Evolutionary conservation across 1,284 basidiomycete species (phyloP).

Genomic region (Malassezia globosa): DNA sequence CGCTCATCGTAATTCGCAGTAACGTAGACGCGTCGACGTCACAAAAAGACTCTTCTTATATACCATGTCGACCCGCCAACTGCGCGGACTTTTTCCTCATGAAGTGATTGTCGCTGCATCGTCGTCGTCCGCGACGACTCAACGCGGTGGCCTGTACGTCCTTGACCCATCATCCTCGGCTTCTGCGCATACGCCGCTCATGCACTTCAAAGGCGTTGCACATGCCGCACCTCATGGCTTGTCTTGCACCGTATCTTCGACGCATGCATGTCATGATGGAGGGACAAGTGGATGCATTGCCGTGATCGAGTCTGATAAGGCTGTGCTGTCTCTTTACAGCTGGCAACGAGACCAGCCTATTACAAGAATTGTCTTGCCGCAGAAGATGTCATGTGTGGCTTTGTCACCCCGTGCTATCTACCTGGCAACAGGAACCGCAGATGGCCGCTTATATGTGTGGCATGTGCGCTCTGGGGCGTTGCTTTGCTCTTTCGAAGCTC

Average conservation of each 20-base stretch:
- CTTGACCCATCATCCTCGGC: conserved; percentile 16
- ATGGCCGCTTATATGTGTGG: conserved; percentile 87
- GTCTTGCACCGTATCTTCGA: conserved; percentile 19
- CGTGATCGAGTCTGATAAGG: conserved; percentile 65
- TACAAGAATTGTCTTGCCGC: conserved; percentile 74
- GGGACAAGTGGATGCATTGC: conserved; percentile 65
- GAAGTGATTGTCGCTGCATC: conserved; percentile 31
- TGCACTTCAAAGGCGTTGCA: conserved; percentile 30
- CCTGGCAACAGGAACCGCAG: conserved; percentile 73
- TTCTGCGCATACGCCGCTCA: conserved; percentile 24
- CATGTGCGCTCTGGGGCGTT: conserved; percentile 84
- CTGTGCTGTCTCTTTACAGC: conserved; percentile 65
- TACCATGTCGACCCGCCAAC: not conserved
- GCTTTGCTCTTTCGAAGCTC: conserved; percentile 80
- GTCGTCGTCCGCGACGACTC: conserved; percentile 22
- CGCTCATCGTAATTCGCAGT: too few relatives aligned
- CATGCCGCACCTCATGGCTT: conserved; percentile 26
- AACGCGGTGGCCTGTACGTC: conserved; percentile 15
- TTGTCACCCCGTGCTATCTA: conserved; percentile 63
- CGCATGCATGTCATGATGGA: conserved; percentile 52
- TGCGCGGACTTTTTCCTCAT: conserved; percentile 20
- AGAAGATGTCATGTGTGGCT: conserved; percentile 69
- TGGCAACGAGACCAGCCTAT: conserved; percentile 60
- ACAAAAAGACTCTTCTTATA: too few relatives aligned
- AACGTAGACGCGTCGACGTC: too few relatives aligned